Base-by-base conservation (phyloP, 306 rosid species). In the Abrus pulchellus region DNA sequence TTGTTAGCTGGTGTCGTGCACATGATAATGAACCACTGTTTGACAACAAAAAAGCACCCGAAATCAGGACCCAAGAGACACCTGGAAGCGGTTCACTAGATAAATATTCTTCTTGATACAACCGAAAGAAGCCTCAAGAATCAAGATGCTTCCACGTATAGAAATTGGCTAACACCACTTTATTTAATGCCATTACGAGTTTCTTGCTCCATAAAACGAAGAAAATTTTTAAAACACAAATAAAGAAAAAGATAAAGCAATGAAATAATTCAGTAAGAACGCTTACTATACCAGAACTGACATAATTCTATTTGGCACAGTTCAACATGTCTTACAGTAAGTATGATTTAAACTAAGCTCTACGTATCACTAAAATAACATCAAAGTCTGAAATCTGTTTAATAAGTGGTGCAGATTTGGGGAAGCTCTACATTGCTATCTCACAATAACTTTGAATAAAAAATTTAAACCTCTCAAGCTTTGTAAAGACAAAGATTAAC, bases 91-190 rank as follows among this genome's bases (percentile, higher is more conserved):
- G 38, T 60, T 60, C 32, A 13, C 56, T 45, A 44, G 32, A 62
- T 29, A 48, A 76, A 36, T 10, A 12, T 76, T 53, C 1, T 73
- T 62, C 5, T 14, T 49, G 6, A n/a, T 33, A 75, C 30, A 56
- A 27, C 60, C 60, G 13, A 63, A 10, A 75, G 59, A 62, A 49
- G 63, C 41, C 49, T 52, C 32, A 36, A 27, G 73, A 64, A 2
- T 52, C 32, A 36, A 27, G 73, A 64, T 5, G 53, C 53, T 49
- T 64, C 53, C 49, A 10, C 5, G 10, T 54, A 8, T 20, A 6
- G 43, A 76, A 49, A 10, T 12, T 68, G 9, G 3, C 55, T 3
- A 73, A 33, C 32, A 6, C 30, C 32, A 33, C 27, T 14, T 32
- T 33, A 61, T 5, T 32, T 3, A 12, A 1, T 13, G 40, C 8